Evolutionary conservation across 305 asterid genomes (phyloP), one percentile per base, ranked within the genome.

Genomic region (Fraxinus velutina): DNA sequence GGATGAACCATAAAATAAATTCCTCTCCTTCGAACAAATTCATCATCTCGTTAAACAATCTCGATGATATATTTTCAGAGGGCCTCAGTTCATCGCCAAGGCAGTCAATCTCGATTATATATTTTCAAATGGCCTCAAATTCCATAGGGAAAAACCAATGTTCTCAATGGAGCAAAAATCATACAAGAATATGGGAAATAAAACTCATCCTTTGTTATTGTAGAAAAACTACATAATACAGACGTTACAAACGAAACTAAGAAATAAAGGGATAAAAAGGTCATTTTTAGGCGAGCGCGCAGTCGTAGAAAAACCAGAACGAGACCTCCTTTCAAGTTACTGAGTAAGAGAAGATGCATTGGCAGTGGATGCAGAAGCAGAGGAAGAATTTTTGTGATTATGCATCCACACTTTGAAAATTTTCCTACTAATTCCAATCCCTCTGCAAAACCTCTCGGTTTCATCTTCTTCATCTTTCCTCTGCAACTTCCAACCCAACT

Each of bases 401-500:
- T 92, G 95, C 95, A 92, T 92, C 97, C 93, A 91, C 8, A 92
- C 97, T 83, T 90, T 92, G 86, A 92, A 89, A 4, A 92, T 92
- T 66, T 89, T 89, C 82, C 92, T 84, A 78, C 79, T 91, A 22
- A 92, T 86, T 85, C 95, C 97, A 21, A 91, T 44, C 7, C 90
- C 87, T 79, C 85, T 75, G 82, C 95, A 92, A 62, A 91, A 92
- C 75, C 86, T 86, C 78, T 91, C 93, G 7, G 89, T 87, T 79
- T 89, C 94, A 44, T 87, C 89, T 21, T 90, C 97, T 10, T 78
- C 74, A 5, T 90, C 97, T 76, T 81, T 87, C 68, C 92, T 87
- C 66, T 86, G 91, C 86, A 92, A 6, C 17, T 76, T 89, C 97
- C 95, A 91, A 21, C 92, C 94, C 68, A 91, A 44, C 82, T 87